Base-by-base conservation (phyloP, 768 basidiomycete genomes). In the Pulveroboletus sp. region DNA sequence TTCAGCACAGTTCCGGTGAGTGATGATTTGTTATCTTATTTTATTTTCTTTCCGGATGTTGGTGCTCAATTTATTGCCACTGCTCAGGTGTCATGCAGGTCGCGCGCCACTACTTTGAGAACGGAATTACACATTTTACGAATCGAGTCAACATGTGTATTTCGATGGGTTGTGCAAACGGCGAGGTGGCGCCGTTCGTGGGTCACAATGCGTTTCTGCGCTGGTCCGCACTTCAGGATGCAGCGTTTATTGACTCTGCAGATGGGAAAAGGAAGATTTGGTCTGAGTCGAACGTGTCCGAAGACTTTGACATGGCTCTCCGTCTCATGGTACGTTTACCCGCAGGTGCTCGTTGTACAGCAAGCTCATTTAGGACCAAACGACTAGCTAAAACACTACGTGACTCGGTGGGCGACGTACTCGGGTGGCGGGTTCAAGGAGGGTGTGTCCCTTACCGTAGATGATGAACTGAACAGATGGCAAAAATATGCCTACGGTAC, bases 401-500 rank as follows among this genome's bases (percentile, higher is more conserved):
- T 9, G 2, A 63, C 65, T 34, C 82, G 59, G 10, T 72, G 87
- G 90, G 85, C 90, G 19, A 89, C 87, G 1, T 94, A 94, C 63
- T 87, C 84, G 1, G 76, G 86, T 9, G 87, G 90, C 34, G 88
- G 83, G 1, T 94, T 94, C 76, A 88, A 92, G 69, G 93, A 97
- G 59, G 93, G 93, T 54, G 92, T 97, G n/a, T 90, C 87, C 27
- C 27, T 29, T n/a, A 94, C 93, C 0, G 85, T 84, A 49, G 90
- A 93, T 47, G 93, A 97, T 60, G 93, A 97, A 61, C 69, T 97
- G n/a, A 94, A 94, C 62, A 67, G 93, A 7, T 97, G 93, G 93
- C 90, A 94, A 53, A 95, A 94, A 60, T 90, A 90, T 54, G 73
- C 86, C 0, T 90, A 88, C 66, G 87, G 85, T 60, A 10, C 58